Conservation (phyloP, 2,329 filamentous ascomycete genomes). For the Seiridium cupressi region DNA sequence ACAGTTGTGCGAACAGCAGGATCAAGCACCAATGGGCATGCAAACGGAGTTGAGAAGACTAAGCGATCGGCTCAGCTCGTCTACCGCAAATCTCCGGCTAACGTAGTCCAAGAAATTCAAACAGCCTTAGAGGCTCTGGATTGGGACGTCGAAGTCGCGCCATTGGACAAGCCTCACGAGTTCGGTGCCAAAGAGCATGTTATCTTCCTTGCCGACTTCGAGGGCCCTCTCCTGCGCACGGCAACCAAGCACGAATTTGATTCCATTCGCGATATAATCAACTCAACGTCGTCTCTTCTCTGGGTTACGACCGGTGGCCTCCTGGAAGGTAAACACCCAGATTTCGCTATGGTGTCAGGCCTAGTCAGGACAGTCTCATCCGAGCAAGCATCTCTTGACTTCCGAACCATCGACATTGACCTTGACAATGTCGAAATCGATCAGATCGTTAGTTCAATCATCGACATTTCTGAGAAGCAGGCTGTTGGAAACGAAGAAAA, state of each 20-base stretch:
- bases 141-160: constrained; percentile 9
- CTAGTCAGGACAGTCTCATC: constrained; percentile 20
- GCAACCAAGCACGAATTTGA: constrained; percentile 23
- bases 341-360: constrained; percentile 23
- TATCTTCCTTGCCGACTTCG: constrained; percentile 26
- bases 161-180: constrained; percentile 10
- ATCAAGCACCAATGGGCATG: not conserved
- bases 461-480: constrained; percentile 13
- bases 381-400: constrained; percentile 24
- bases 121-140: constrained; percentile 9
- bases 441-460: constrained; percentile 13
- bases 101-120: constrained; percentile 9
- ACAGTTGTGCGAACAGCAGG: not conserved
- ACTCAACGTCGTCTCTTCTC: constrained; percentile 19
- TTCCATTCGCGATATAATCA: constrained; percentile 21
- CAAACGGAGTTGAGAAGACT: not conserved
- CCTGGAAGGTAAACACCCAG: constrained; percentile 20
- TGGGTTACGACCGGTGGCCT: constrained; percentile 26
- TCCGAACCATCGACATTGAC: constrained; percentile 21
- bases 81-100: constrained; percentile 7
- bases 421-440: constrained; percentile 10
- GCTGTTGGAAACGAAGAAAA: constrained; percentile 8
- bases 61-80: constrained; percentile 3
- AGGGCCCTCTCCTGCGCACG: constrained; percentile 23
- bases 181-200: constrained; percentile 16